Base-by-base conservation (phyloP, 108 stramenopile species). In the Cylindrotheca fusiformis region DNA sequence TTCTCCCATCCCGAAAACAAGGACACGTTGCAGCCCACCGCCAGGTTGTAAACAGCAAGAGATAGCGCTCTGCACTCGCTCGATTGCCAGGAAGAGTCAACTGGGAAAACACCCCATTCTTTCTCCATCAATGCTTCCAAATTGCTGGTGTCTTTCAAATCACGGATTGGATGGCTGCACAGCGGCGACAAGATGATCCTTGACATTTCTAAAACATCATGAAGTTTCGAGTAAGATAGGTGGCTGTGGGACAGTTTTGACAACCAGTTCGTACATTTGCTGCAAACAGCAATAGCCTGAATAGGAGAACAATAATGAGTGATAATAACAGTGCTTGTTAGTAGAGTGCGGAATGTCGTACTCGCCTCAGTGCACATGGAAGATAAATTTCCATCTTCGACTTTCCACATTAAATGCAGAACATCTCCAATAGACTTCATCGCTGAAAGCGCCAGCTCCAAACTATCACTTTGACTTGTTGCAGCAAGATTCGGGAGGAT, bases 1-100 rank as follows among this genome's bases (percentile, higher is more conserved):
- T 32, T 28, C 52, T 86, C 85, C 91, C 91, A 93, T 24, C 91
- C 91, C 0, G 91, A 93, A 65, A 93, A 93, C 24, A 72, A 50
- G 2, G 88, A 84, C 2, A 88, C 86, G 63, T 83, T 86, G 46
- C 75, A 79, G 1, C 78, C 85, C 47, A 90, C 87, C 32, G 82
- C 80, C 17, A 90, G 61, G 71, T 93, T 89, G 49, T 82, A 81
- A 10, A 67, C 48, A 23, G 80, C 65, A 3, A 76, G 32, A 27
- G 92, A 86, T 18, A 93, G 41, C 10, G 52, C 59, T 32, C 72
- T 32, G 0, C 48, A 67, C n/a, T 74, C 74, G 8, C 33, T 52
- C 18, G 69, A 58, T 59, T 80, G 82, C 78, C 84, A 82, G 8
- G 63, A 48, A 48, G 60, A 68, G 14, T 51, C 58, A n/a, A 85